Evolutionary conservation across 352 stramenopile genomes (phyloP).

Genomic region (Blastocystis sp.): DNA sequence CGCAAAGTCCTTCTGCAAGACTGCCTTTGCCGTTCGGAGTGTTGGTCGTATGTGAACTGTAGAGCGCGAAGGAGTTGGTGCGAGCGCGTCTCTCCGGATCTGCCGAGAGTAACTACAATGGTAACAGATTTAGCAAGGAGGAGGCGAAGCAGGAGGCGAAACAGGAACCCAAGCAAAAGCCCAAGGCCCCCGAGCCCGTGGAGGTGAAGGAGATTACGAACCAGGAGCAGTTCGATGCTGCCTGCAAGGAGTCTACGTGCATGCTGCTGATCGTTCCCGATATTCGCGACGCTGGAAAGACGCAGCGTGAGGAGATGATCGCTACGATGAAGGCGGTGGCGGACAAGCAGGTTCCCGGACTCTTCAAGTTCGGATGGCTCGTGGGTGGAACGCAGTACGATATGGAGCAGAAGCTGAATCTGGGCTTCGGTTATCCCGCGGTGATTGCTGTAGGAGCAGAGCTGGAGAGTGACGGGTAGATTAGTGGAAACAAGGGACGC

Average conservation of each 20-base stretch:
- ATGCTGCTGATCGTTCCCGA: constrained; percentile 51
- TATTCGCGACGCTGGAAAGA: constrained; percentile 43
- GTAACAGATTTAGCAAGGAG: neutral
- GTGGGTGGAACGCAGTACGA: constrained; percentile 54
- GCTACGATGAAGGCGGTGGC: constrained; percentile 37
- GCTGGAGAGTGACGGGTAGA: neutral
- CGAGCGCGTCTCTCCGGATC: constrained; percentile 30
- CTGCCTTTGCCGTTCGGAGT: constrained; percentile 43
- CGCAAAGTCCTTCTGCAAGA: constrained; percentile 53
- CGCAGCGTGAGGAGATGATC: constrained; percentile 44
- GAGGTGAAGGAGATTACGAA: constrained; percentile 55
- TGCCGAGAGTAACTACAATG: constrained; percentile 26
- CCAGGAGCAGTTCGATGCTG: constrained; percentile 45
- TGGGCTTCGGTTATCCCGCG: constrained; percentile 54
- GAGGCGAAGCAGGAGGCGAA: neutral
- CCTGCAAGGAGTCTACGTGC: constrained; percentile 44
- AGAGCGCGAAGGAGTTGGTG: constrained; percentile 45
- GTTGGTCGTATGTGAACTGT: neutral
- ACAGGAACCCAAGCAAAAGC: neutral
- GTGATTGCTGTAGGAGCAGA: constrained; percentile 26
- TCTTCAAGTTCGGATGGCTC: constrained; percentile 50
- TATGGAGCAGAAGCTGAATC: constrained; percentile 56
- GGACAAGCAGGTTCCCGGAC: constrained; percentile 1
- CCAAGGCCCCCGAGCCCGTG: constrained; percentile 43
- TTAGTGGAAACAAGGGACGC: constrained; percentile 50